phyloP scores from a whole-genome alignment of 2,329 filamentous ascomycete species.

The Pseudogymnoascus sp. region DNA sequence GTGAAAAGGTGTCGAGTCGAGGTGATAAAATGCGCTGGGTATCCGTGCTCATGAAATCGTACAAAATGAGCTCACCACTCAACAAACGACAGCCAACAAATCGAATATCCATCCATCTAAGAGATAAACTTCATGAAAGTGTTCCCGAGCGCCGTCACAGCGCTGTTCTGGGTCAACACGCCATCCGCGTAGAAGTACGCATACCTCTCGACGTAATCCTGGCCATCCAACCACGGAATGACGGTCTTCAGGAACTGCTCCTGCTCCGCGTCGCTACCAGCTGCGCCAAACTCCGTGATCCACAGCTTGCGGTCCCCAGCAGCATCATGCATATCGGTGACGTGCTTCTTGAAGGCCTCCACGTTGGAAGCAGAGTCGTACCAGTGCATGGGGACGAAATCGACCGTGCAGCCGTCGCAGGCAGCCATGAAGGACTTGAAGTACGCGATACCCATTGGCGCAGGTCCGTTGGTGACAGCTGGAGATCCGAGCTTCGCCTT shows the following conservation, averaged over 20 bases:
- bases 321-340: conserved; percentile 23
- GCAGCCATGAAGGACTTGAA: conserved; percentile 36
- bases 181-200: conserved; percentile 27
- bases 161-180: neutral
- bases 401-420: conserved; percentile 37
- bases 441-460: conserved; percentile 36
- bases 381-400: conserved; percentile 42
- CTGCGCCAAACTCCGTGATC: conserved; percentile 40
- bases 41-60: neutral
- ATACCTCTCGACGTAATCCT: conserved; percentile 35
- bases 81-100: neutral
- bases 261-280: conserved; percentile 26
- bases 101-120: neutral
- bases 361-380: conserved; percentile 34
- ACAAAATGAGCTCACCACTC: neutral
- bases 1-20: neutral
- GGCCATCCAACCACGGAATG: conserved; percentile 38
- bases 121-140: neutral
- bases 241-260: conserved; percentile 36
- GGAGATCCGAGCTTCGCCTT: conserved; percentile 40
- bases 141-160: neutral
- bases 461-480: conserved; percentile 40
- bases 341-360: conserved; percentile 37
- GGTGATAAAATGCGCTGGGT: neutral
- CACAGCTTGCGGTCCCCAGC: conserved; percentile 27